Evolutionary conservation across 192 early-diverging fungal species (phyloP), one percentile per base, ranked within the genome.

Genomic region (Thamnidium elegans): DNA sequence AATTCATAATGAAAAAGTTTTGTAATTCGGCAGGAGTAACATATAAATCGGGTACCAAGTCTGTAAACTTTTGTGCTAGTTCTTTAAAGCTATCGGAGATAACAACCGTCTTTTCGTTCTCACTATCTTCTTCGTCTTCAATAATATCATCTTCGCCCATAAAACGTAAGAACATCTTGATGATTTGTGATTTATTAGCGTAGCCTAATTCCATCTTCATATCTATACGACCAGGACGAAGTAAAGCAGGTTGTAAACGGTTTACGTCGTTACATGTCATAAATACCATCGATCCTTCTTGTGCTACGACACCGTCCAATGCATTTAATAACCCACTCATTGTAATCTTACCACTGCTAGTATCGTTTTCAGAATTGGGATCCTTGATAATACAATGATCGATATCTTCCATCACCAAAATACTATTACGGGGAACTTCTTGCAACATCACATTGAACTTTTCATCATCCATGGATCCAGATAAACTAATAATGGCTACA

Each of bases 371-470:
- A 50, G 23, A 68, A n/a, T 50, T 73, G 45, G 56, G 64, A 48
- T 26, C 67, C 48, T 15, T 20, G 15, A 64, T 64, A n/a, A 19
- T 3, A 31, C 66, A 67, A 26, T 67, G 66, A 23, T 83, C 78
- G 0, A 83, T 74, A 66, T 81, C 82, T 58, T 83, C 81, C 68
- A 83, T 80, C n/a, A 83, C 73, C 56, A 83, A 55, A n/a, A 83
- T 76, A 31, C 77, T 77, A 55, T 81, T 80, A 17, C 68, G 50
- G 2, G 81, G 81, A 0, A 71, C 70, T 5, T 67, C 66, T 20
- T 71, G 73, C 26, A 83, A 54, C 36, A 82, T 62, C 9, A 70
- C 64, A 21, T 74, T 60, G 58, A 79, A 67, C 10, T 73, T 78
- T 31, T 71, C 65, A 46, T 81, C 81, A 30, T 70, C 71, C 62